Base-by-base conservation (phyloP, 2,329 filamentous ascomycete genomes). In the Ambrosiella cleistominuta region DNA sequence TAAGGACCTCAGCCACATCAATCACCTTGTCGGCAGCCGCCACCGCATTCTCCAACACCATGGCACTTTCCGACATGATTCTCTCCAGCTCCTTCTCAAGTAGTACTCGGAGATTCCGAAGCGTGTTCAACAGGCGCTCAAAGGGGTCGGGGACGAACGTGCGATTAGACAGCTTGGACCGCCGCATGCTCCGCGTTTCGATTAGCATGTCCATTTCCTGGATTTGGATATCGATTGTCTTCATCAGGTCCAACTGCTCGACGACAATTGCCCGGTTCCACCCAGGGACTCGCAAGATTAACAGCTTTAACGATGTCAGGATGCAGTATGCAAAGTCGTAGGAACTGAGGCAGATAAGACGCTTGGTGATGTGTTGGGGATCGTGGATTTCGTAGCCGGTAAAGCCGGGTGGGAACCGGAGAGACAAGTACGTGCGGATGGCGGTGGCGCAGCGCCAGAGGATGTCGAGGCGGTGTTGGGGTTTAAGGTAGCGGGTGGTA, bases 321-420 rank as follows among this genome's bases (percentile, higher is more conserved):
- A 76, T 69, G 37, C 70, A 68, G 62, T 72, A 77, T 54, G 74
- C 68, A 51, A 74, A 70, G 63, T 77, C 75, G 19, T 73, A 75
- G 7, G 71, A 70, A 12, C 69, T 69, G 57, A 76, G 68, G 63
- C 70, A 71, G 12, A 73, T 65, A 58, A 72, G 74, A 12, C 67
- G 68, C 17, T 73, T 74, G 37, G 65, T 64, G 1, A 27, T 27
- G 49, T 36, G 8, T 15, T 19, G 52, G n/a, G 37, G 52, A 13
- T 70, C 67, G 1, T 68, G 57, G 60, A 69, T 65, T 11, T 12
- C 13, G 53, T 56, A 51, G 45, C 65, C 63, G 13, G 60, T 13
- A 53, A 56, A 51, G 45, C 64, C 63, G 13, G 60, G 58, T 4
- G 64, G 62, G 54, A 70, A 68, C n/a, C 69, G 70, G 6, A 67